Evolutionary conservation across 164 flowering plant genomes (phyloP).

Genomic region (Stephania cephalantha): DNA sequence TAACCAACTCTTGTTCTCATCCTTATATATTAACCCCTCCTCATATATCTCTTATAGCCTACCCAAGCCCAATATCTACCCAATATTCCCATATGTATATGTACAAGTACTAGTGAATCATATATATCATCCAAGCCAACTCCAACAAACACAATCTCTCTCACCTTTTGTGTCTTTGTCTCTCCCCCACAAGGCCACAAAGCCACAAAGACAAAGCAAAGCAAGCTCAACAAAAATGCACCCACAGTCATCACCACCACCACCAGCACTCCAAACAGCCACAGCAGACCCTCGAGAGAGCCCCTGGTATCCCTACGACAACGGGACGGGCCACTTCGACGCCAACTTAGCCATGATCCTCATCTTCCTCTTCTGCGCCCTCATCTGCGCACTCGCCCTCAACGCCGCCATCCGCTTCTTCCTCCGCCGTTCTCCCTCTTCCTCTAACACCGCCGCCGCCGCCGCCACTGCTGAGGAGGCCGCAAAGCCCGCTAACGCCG

Average conservation of each 20-base stretch:
- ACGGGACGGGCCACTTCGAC: conserved; percentile 28
- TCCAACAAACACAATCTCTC: not conserved
- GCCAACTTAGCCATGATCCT: conserved; percentile 34
- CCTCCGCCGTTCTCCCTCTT: conserved; percentile 16
- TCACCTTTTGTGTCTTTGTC: not conserved
- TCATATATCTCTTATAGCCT: no score
- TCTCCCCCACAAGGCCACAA: not conserved
- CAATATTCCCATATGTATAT: no score
- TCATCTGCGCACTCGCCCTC: conserved; percentile 36
- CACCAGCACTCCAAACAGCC: conserved; percentile 10
- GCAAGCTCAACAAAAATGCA: not conserved
- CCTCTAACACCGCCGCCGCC: not conserved
- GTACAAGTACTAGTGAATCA: no score
- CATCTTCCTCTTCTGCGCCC: conserved; percentile 38
- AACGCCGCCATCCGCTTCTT: conserved; percentile 39
- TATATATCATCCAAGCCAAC: no score
- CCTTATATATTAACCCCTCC: no score
- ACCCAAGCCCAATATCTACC: no score
- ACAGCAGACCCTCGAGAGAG: conserved; percentile 5
- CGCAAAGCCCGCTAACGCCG: not conserved
- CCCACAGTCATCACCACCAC: conserved; percentile 2
- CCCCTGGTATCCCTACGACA: conserved; percentile 30
- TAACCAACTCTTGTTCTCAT: no score
- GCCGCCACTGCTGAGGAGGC: no score
- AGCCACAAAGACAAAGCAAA: no score